These are phyloP conservation scores for Quercus aquifolioides DNA, from an alignment of 306 rosid species.

Conservation along the genomic window DNA sequence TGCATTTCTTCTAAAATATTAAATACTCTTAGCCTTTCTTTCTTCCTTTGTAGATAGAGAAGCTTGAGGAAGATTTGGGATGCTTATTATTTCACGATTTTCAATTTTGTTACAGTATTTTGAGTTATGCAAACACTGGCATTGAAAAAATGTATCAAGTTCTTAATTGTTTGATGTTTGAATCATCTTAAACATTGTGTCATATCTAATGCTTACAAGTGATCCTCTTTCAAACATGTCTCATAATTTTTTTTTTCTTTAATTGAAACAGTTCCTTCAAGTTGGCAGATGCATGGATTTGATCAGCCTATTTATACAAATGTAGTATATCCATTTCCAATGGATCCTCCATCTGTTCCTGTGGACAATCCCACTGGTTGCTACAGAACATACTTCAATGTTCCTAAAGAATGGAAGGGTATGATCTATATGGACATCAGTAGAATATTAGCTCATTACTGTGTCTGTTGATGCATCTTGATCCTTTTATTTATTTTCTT, in stretches of 20 bases:
- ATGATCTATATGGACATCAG: conserved; percentile 15
- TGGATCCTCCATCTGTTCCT: conserved; percentile 77
- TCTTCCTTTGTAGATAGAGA: background rate
- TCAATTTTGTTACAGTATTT: background rate
- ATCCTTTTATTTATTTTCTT: background rate
- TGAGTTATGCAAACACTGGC: background rate
- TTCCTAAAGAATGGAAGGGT: conserved; percentile 94
- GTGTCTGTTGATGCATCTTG: background rate
- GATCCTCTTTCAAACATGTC: conserved; percentile 17
- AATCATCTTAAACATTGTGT: background rate
- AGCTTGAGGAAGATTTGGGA: background rate
- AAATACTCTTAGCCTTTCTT: background rate
- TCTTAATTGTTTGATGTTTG: background rate
- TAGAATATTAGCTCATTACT: background rate
- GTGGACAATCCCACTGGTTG: conserved; percentile 90
- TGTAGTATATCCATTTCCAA: conserved; percentile 67
- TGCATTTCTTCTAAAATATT: background rate
- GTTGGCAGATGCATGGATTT: conserved; percentile 95
- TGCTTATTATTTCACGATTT: background rate
- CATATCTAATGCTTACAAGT: background rate
- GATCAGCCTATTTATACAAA: conserved; percentile 92
- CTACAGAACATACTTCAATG: conserved; percentile 65
- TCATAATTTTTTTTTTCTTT: conserved; percentile 19
- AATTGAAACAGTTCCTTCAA: conserved; percentile 87
- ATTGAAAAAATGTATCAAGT: background rate